Evolutionary conservation across 139 green algal species (phyloP), one percentile per base, ranked within the genome.

Genomic region (Chlorella vulgaris): DNA sequence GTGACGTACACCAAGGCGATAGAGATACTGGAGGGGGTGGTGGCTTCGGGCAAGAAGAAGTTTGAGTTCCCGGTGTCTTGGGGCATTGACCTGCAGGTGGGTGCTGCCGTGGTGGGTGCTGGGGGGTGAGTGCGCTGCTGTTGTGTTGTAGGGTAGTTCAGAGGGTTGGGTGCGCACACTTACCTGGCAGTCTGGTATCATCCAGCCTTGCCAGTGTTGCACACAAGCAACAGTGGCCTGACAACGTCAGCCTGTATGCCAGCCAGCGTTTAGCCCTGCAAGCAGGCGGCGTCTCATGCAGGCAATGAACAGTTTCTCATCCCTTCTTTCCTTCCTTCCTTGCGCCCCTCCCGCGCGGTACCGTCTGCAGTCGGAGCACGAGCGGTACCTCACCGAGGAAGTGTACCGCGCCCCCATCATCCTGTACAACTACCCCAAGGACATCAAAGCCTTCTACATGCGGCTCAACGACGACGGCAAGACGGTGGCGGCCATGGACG

Each of bases 391-490:
- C 53, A 92, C 93, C 3, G 97, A 99, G 90, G 90, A 94, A 80
- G 86, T 97, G 42, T 99, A 95, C 90, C 94, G 97, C 88, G 86
- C 93, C 88, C 97, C 97, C 18, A 88, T 97, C 61, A 98, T 98
- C 70, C 93, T 99, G 81, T 98, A 97, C 91, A 93, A 99, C 92
- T 99, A 98, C 89, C 94, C 94, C 75, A 95, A 97, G 81, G 95
- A 93, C 26, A 98, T 98, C 91, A 97, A 97, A 15, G 94, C 96
- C 35, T 99, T 99, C 89, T 99, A 99, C 93, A 99, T 99, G 96
- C 91, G 94, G 65, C 88, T 96, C 39, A 99, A 99, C 86, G 92
- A 96, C 40, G 97, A 99, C 83, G 89, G 89, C 81, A 97, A 96
- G 88, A 99, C 97, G 0, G 97, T 99, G 38, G 96, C 96, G 19